Evolutionary conservation across 2,329 filamentous ascomycete species (phyloP), one percentile per base, ranked within the genome.

Genomic region (Monosporascus sp.): DNA sequence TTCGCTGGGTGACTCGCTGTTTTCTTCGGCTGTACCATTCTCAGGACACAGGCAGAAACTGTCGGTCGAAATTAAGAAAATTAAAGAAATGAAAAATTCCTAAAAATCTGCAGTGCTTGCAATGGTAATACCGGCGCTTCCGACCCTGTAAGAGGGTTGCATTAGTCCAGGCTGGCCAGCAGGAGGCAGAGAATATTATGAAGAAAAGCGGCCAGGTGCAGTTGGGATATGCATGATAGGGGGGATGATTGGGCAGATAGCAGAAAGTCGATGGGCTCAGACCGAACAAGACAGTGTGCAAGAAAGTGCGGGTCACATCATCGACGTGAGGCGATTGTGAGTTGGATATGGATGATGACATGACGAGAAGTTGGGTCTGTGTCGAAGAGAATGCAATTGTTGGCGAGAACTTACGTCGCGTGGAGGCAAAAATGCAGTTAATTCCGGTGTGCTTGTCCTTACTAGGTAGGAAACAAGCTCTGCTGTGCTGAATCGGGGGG

Each of bases 1-100:
- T 67, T 67, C 50, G 60, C 54, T 45, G 50, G 58, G 55, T 62
- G 61, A 51, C 55, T 55, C 50, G 63, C 57, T 55, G 56, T 56
- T 56, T 67, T 68, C 59, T 68, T 69, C 54, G 62, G 61, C 60
- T 63, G 62, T 59, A 68, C 65, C 66, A 68, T 68, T 63, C 65
- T 66, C 63, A 63, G 60, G 60, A 51, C 51, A 54, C 60, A 62
- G 58, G 52, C 45, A 51, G 53, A 55, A 53, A 52, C 50, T 49
- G 48, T 54, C 51, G 55, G 56, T 48, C 55, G 45, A 31, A 49
- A 58, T n/a, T 34, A 18, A 27, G 17, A 36, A 8, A 42, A 17
- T 22, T 47, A n/a, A 37, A 18, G 22, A 47, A 25, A 25, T 14
- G 52, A 52, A 53, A 46, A 48, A 51, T 50, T 56, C 57, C 57